Percentiles rank a stretch among this genome's conserved stretches.
phyloP scores from a whole-genome alignment of 2,329 filamentous ascomycete species.

The Chalaropsis ovoidea region DNA sequence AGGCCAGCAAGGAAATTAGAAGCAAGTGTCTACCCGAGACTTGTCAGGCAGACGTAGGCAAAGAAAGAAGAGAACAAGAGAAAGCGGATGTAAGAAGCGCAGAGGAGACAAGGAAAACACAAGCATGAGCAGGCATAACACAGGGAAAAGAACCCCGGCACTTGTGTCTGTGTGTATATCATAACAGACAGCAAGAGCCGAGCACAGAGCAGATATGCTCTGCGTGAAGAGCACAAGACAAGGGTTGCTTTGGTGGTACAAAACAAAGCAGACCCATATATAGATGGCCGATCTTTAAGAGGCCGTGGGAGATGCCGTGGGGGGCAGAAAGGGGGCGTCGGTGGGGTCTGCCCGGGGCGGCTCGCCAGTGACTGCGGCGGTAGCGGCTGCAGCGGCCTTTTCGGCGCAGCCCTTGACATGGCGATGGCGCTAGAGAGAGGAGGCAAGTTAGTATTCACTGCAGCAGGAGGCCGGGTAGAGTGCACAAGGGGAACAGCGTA shows the following conservation, averaged over 20 bases:
- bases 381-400: constrained; percentile 28
- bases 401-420: constrained; percentile 54
- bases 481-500: constrained; percentile 37
- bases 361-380: constrained; percentile 27
- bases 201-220: neutral
- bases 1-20: neutral
- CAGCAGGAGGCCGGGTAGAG: neutral
- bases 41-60: constrained; percentile 1
- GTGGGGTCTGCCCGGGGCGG: neutral
- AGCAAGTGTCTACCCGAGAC: neutral
- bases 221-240: neutral
- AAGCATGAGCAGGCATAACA: no score
- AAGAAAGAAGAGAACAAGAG: constrained; percentile 3
- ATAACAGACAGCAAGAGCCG: constrained; percentile 1
- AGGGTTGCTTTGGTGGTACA: neutral
- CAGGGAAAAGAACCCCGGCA: no score
- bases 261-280: neutral
- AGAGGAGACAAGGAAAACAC: no score
- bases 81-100: neutral
- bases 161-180: neutral
- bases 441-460: neutral
- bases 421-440: constrained; percentile 43
- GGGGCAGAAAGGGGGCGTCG: neutral
- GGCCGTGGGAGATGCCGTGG: no score
- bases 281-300: no score